Evolutionary conservation across 2,329 filamentous ascomycete species (phyloP), one percentile per base, ranked within the genome.

Genomic region (Alternaria metachromatica): DNA sequence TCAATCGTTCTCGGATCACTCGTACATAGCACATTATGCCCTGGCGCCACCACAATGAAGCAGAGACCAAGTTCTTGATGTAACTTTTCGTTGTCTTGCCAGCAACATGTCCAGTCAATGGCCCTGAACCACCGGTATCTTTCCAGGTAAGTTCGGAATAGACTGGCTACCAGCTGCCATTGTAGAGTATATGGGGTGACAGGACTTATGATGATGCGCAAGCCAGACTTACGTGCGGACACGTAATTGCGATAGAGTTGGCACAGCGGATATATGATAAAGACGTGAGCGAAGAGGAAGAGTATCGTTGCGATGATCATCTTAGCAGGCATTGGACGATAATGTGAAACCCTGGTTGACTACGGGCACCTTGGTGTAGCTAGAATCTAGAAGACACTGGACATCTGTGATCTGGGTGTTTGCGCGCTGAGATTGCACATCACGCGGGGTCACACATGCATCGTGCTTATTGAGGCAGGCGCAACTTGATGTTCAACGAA

Each of bases 31-130:
- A 69, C 44, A 48, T 68, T 71, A 6, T 45, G 25, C 3, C 49
- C 59, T 4, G 71, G 64, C 10, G 53, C 61, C 9, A 72, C 71
- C 5, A 75, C 43, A 1, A 71, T 58, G 33, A 70, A 72, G 33
- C 48, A 69, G 1, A 33, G 9, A 6, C 72, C 73, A 13, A 72
- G 55, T 26, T 66, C 58, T 37, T 55, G 20, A 50, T 72, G 66
- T 20, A 61, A 45, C 4, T 15, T 51, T 44, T 61, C 59, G 18
- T 66, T 59, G 12, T 67, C 64, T 49, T 69, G 26, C 71, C 71
- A 75, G 8, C 53, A 55, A 48, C 64, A 72, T 3, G 61, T 70
- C 54, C 60, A 55, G 30, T 68, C 57, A 13, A 71, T 63, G 12
- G 65, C 59, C 13, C 68, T 53, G n/a, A 51, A 65, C 68, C 69